Base-by-base conservation (phyloP, 208 protist species). In the Lotmaria passim region DNA sequence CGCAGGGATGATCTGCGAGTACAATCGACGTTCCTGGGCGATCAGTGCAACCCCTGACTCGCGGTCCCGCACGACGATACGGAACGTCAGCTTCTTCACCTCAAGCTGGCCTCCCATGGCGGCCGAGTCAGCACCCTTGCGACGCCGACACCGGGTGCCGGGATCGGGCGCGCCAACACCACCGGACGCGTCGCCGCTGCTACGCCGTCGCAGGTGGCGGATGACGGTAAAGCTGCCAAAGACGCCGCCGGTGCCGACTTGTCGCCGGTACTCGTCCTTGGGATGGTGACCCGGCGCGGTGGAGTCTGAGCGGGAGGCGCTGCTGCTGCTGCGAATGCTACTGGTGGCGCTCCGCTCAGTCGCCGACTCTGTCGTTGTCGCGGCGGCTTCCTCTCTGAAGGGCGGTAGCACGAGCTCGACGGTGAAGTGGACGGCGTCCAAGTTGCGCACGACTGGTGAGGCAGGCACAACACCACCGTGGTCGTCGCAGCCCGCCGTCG, bases 1-100 rank as follows among this genome's bases (percentile, higher is more conserved):
- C 0, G 67, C 73, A 2, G 81, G 81, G 3, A 87, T 75, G 53
- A 87, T 78, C 24, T 81, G 52, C n/a, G 63, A 19, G 63, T 75
- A 87, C 47, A 80, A 70, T 7, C 58, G 24, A 2, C 81, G 77
- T 52, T 73, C 55, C 19, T 69, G 57, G 1, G 39, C 36, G 10
- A 59, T 15, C 11, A 83, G 41, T 15, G 62, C 62, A 0, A 10
- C 44, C 14, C 69, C 67, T 7, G 41, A 69, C 24, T 7, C 8
- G n/a, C 57, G 31, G 52, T 80, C 52, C 7, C 38, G 21, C 39
- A 82, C 46, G 19, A 56, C 5, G 17, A 83, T 33, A 12, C 43
- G 41, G 36, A 61, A 83, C 15, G 51, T 26, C 0, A 87, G 39
- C n/a, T 62, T 62, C 50, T 77, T 80, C 28, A 87, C 81, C 67